Base-by-base conservation (phyloP, 768 basidiomycete genomes). In the Termitomyces sp. region DNA sequence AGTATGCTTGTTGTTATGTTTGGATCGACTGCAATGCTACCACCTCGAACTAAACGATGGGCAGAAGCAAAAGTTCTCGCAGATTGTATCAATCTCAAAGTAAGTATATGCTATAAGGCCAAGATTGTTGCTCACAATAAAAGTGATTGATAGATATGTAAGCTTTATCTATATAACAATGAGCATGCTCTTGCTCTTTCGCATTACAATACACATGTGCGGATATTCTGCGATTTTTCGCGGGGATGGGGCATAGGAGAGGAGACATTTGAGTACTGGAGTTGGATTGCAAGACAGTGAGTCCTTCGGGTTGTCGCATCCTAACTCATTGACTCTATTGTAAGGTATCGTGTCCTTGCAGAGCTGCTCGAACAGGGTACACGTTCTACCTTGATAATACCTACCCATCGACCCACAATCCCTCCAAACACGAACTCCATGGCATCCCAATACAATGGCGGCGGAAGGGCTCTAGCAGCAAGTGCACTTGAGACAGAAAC, bases 1-100 rank as follows among this genome's bases (percentile, higher is more conserved):
- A 82, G 82, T 36, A 87, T 82, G 51, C 76, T 98, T 4, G 79
- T 86, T 49, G 86, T 89, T 56, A 94, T 97, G 89, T 96, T 98
- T 67, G 86, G 87, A 2, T 93, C 93, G 7, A 89, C 89, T 2
- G 86, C 86, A 5, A 89, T 91, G 50, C 75, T 97, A 8, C 92
- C 91, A 1, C 94, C 95, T 5, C 84, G 96, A 9, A 98, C 95
- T 1, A 99, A 98, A 69, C 82, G 96, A 32, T 98, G 96, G 96
- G 95, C 95, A 16, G 97, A 99, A 71, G 96, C 96, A 3, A 97
- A 95, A 71, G 97, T 98, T 2, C 80, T 98, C 2, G 94, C 93
- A 0, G 97, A 99, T 68, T 91, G 93, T 62, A 87, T 98, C 60
- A 91, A 88, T 58, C 78, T 97, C 68, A 95, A 97, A 78, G 95